A percentile compares a stretch with the other conserved stretches of the same genome.
These are phyloP conservation scores for Kwoniella sp. DNA, from an alignment of 768 basidiomycete genomes.

Conservation along the genomic window DNA sequence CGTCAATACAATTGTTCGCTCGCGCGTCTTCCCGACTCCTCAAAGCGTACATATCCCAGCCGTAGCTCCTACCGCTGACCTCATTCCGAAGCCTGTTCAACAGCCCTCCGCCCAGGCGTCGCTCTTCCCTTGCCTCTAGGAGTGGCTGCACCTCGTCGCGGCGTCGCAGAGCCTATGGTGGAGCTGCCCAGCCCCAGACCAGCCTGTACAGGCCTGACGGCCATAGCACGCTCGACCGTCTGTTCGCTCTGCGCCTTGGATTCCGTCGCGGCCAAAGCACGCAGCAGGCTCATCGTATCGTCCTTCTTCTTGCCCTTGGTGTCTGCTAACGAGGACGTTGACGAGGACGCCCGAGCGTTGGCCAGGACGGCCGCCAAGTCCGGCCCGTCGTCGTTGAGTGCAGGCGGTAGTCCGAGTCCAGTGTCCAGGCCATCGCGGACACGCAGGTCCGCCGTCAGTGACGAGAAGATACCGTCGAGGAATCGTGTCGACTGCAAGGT, in stretches of 20 bases:
- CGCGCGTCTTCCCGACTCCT: too few species aligned
- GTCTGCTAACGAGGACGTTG: neutral
- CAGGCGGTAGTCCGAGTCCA: neutral
- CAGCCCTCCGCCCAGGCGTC: neutral
- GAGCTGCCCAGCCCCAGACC: neutral
- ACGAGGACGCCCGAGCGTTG: conserved; percentile 9
- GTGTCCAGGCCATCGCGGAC: conserved; percentile 23
- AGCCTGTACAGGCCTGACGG: conserved; percentile 19
- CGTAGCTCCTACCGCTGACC: too few species aligned
- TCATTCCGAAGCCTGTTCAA: too few species aligned
- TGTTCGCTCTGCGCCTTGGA: conserved; percentile 23
- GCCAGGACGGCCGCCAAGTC: conserved; percentile 29
- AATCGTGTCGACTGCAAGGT: conserved; percentile 41
- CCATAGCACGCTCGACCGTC: conserved; percentile 26
- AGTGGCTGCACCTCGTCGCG: neutral
- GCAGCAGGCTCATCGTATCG: conserved; percentile 42
- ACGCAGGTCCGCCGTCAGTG: conserved; percentile 40
- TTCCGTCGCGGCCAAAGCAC: conserved; percentile 41
- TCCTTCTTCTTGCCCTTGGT: neutral
- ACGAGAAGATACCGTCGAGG: conserved; percentile 48
- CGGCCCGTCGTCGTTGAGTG: conserved; percentile 17
- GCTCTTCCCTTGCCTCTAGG: conserved; percentile 5
- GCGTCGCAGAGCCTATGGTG: conserved; percentile 1
- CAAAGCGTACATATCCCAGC: too few species aligned
- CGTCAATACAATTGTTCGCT: too few species aligned